Evolutionary conservation across 2,329 filamentous ascomycete species (phyloP), one percentile per base, ranked within the genome.

Genomic region (Tolypocladium sp.): DNA sequence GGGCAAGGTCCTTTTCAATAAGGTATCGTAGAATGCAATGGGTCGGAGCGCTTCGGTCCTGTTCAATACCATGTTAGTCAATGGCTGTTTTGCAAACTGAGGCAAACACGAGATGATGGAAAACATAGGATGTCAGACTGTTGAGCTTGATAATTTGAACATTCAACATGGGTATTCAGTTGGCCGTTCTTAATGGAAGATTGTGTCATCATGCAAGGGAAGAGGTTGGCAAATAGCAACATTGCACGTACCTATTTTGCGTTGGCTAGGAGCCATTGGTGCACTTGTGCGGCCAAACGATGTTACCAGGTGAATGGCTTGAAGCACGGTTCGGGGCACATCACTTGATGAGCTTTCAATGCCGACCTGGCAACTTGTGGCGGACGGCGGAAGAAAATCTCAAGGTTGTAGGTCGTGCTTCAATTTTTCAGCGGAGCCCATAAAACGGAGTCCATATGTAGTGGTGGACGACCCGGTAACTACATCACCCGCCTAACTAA

Each of bases 101-200:
- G 33, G 30, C 49, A 53, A 8, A 53, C 30, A 37, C 13, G 30
- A 53, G 12, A 35, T 22, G 30, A 35, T 37, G 49, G 10, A 56
- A 41, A 56, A 59, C 30, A 41, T 27, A 22, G 44, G 22, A 60
- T 65, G 64, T 85, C 82, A 85, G 81, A 85, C 80, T 84, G 80
- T 83, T 84, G 80, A 85, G 82, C 81, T 84, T 85, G 82, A 83
- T 81, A 76, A 73, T 74, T 78, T 76, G 74, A 76, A 65, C 56
- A 67, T 68, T 84, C 82, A 79, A 83, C 82, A 85, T 79, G 65
- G 70, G 68, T 67, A 74, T 84, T 86, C 80, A 80, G 83, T 82
- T 84, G 82, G 82, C 82, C 82, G 82, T 85, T 85, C 82, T 84
- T 84, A 83, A 82, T 76, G 77, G 69, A 73, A 81, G 75, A 69